Conservation (phyloP, 441 rosid species). For the Sinapis alba region DNA sequence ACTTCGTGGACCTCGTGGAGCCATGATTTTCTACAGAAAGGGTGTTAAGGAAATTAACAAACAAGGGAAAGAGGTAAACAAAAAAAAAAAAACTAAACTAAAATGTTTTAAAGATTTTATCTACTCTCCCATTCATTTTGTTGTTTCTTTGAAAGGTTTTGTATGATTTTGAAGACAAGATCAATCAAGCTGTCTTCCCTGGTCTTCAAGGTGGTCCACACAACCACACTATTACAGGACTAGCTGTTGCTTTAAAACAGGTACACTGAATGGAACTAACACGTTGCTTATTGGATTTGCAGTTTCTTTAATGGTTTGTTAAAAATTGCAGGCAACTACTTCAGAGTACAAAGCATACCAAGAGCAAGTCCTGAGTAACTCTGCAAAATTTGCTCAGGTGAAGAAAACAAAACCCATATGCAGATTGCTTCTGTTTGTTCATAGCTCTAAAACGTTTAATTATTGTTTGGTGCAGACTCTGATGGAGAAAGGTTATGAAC, state of each 20-base stretch:
- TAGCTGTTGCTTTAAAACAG: constrained; percentile 97
- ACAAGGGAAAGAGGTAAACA: constrained; percentile 84
- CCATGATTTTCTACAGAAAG: constrained; percentile 96
- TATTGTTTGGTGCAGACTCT: constrained; percentile 59
- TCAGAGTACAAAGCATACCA: constrained; percentile 95
- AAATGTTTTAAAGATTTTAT: neutral
- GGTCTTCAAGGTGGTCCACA: constrained; percentile 99
- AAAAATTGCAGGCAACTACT: constrained; percentile 58
- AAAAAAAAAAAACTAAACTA: neutral
- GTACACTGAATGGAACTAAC: constrained; percentile 35
- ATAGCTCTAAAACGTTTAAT: neutral
- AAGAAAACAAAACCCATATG: neutral
- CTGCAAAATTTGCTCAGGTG: constrained; percentile 84
- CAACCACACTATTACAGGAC: constrained; percentile 93
- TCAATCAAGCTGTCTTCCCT: constrained; percentile 96
- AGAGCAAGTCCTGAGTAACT: constrained; percentile 86
- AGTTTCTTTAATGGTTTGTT: constrained; percentile 10
- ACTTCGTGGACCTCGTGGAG: constrained; percentile 98
- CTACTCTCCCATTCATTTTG: constrained; percentile 4
- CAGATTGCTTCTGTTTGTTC: neutral
- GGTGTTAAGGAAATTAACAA: constrained; percentile 92
- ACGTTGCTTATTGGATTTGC: neutral
- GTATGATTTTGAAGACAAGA: constrained; percentile 93
- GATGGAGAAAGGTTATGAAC: constrained; percentile 69
- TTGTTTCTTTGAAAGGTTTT: constrained; percentile 53